Evolutionary conservation across 2,329 filamentous ascomycete genomes (phyloP), one percentile per base, ranked within the genome.

Genomic region (Tolypocladium endophyticum): DNA sequence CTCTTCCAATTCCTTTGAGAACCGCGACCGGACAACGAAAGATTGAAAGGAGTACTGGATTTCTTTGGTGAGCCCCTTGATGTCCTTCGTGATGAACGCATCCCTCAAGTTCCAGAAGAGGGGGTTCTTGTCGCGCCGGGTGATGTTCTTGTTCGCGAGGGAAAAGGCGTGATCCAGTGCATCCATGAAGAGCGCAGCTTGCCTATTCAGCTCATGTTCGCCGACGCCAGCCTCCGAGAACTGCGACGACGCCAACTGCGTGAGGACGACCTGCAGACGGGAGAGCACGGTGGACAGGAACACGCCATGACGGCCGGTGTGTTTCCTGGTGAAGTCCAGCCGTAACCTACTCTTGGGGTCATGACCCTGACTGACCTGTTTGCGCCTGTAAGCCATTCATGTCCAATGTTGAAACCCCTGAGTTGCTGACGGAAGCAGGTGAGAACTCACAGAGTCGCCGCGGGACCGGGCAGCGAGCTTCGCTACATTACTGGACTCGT

Each of bases 41-140:
- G 81, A 84, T 66, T 87, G 85, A 69, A 94, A 90, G 38, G 83
- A 76, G 67, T 87, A 88, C 61, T 81, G 81, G 43, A 96, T 63
- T 66, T 88, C 83, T n/a, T 72, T 72, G 9, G 68, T 68, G 35
- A 91, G 72, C 1, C 80, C 83, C 8, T 64, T 65, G 3, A 78
- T 56, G 47, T 87, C 84, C 11, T 68, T 73, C 7, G 74, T 69
- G 50, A 87, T 74, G 66, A 87, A 90, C 2, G 83, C 81, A 58
- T 82, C 78, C 61, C 83, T 81, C 59, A 90, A 70, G 56, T 76
- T 76, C 76, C 76, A 82, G 68, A 85, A 85, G 1, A 85, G 69
- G 0, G 81, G 80, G 64, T 85, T 85, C 9, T 76, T 72, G 28
- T 69, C 65, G 30, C 74, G 74, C 2, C 70, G 68, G 3, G 73